Evolutionary conservation across 164 flowering plant species (phyloP).

Genomic region (Warburgia ugandensis): DNA sequence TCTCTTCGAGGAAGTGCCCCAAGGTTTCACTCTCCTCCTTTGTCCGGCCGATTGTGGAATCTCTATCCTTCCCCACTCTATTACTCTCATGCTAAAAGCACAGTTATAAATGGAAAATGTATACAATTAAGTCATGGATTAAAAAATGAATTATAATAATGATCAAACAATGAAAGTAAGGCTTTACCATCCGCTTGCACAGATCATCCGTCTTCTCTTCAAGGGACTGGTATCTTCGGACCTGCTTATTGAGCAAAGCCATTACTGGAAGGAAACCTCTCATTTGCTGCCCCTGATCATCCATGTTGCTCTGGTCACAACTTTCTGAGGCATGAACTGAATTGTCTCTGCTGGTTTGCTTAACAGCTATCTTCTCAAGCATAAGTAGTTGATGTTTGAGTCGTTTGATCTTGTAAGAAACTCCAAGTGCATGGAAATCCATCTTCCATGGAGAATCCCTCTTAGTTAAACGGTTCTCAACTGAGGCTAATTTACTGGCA

Average conservation of each 20-base stretch:
- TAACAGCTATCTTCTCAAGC: conserved; percentile 65
- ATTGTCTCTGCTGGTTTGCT: background rate
- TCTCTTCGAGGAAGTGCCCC: conserved; percentile 69
- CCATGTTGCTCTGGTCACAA: conserved; percentile 21
- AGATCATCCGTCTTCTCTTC: conserved; percentile 72
- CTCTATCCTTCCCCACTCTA: conserved; percentile 18
- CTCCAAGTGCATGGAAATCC: conserved; percentile 85
- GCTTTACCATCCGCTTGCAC: conserved; percentile 76
- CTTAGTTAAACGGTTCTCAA: conserved; percentile 14
- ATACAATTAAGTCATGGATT: no score
- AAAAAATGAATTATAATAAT: no score
- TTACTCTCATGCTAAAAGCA: conserved; percentile 40
- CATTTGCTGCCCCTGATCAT: conserved; percentile 16
- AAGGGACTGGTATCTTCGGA: conserved; percentile 68
- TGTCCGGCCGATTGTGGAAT: conserved; percentile 20
- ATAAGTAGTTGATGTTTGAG: conserved; percentile 77
- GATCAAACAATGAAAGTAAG: background rate
- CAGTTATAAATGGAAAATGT: background rate
- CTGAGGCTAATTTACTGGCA: conserved; percentile 20
- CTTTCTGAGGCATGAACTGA: conserved; percentile 24
- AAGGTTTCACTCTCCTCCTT: conserved; percentile 43
- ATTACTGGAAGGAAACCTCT: conserved; percentile 37
- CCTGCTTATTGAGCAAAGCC: conserved; percentile 68
- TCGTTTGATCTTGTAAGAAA: conserved; percentile 86
- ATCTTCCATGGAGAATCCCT: conserved; percentile 45